A percentile compares a stretch with the other conserved stretches of the same genome.
Evolutionary conservation across 2,329 filamentous ascomycete species (phyloP).

Genomic region (Biscogniauxia sp.): DNA sequence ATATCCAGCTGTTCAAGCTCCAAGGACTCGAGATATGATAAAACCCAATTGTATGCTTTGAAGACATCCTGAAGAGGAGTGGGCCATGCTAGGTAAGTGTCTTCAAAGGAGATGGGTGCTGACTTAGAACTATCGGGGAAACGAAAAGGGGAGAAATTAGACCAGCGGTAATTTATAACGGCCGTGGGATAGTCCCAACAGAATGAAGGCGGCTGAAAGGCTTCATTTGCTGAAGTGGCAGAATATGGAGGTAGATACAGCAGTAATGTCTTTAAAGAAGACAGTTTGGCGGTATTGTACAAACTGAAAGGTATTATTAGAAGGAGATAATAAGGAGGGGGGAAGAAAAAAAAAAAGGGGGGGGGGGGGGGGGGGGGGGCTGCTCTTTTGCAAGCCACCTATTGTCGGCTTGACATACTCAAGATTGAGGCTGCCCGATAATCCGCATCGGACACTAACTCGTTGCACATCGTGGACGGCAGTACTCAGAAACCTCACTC

Average conservation of each 20-base stretch:
- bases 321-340: neutral
- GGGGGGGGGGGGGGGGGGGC: too few species aligned
- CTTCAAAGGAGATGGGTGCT: neutral
- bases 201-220: constrained; percentile 39
- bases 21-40: constrained; percentile 41
- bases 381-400: too few species aligned
- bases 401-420: constrained; percentile 41
- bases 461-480: constrained; percentile 35
- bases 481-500: constrained; percentile 20
- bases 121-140: constrained; percentile 8
- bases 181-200: constrained; percentile 45
- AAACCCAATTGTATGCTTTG: constrained; percentile 54
- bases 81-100: constrained; percentile 47
- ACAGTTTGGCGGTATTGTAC: constrained; percentile 42
- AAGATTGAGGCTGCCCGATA: constrained; percentile 47
- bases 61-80: constrained; percentile 55
- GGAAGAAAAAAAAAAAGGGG: too few species aligned
- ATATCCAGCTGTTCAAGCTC: constrained; percentile 37
- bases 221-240: constrained; percentile 23
- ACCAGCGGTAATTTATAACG: constrained; percentile 61
- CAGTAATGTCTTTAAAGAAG: constrained; percentile 44
- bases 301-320: constrained; percentile 39
- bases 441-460: constrained; percentile 47
- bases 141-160: constrained; percentile 21
- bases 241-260: constrained; percentile 55